Percentiles rank a stretch among this genome's conserved stretches.
phyloP scores from a whole-genome alignment of 495 filamentous ascomycete genomes.

The Penicillium salamii region DNA sequence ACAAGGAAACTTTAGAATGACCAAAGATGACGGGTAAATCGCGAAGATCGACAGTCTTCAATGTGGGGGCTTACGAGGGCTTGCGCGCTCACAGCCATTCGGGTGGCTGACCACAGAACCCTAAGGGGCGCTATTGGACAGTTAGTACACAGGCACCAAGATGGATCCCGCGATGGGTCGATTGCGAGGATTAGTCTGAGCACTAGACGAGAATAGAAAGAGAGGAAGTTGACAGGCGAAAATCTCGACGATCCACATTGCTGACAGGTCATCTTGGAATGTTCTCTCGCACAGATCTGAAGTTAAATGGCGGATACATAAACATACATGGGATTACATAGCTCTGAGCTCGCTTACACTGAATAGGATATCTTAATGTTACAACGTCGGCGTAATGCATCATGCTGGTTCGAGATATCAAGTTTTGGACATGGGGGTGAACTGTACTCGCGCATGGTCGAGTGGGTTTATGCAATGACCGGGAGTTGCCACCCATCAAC shows the following conservation, averaged over 20 bases:
- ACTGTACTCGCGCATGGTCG: no score
- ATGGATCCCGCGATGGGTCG: background rate
- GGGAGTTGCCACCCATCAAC: conserved; percentile 15
- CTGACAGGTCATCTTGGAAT: conserved; percentile 3
- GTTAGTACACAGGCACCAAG: background rate
- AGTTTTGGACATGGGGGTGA: no score
- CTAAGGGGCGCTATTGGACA: background rate
- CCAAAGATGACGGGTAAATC: background rate
- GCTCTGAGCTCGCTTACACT: no score
- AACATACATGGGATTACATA: no score
- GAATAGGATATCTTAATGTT: no score
- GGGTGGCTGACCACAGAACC: background rate
- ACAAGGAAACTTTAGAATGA: background rate
- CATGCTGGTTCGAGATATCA: no score
- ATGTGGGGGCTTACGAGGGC: background rate
- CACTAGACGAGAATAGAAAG: background rate
- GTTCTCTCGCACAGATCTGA: no score
- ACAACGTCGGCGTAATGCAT: no score
- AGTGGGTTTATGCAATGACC: conserved; percentile 1
- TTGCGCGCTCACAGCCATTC: background rate
- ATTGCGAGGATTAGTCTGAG: background rate
- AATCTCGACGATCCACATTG: background rate
- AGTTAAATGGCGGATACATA: no score
- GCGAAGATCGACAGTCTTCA: background rate
- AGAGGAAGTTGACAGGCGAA: background rate